phyloP scores from a whole-genome alignment of 805 yeast species.

The Millerago galiae region DNA sequence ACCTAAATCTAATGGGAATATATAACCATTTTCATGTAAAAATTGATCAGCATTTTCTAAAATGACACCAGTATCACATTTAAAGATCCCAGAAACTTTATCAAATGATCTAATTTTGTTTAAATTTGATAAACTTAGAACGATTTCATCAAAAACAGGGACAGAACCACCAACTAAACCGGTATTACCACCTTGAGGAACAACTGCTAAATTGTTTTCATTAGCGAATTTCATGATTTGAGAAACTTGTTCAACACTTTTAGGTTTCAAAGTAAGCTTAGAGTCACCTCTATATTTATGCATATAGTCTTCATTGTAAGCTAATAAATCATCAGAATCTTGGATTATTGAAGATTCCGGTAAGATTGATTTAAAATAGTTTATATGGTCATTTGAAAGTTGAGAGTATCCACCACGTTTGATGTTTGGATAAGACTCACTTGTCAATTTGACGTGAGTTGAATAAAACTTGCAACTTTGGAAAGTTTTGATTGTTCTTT shows the following conservation, averaged over 20 bases:
- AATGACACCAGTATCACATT: conserved; percentile 87
- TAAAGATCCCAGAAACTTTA: conserved; percentile 72
- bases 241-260: conserved; percentile 70
- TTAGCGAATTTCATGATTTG: conserved; percentile 75
- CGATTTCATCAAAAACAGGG: conserved; percentile 87
- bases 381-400: conserved; percentile 51
- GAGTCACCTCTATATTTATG: conserved; percentile 88
- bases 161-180: conserved; percentile 93
- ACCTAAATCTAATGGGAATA: conserved; percentile 90
- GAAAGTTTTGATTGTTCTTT: neutral
- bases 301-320: conserved; percentile 91
- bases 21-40: conserved; percentile 75
- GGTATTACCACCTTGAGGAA: conserved; percentile 97
- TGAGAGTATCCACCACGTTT: conserved; percentile 47
- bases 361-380: conserved; percentile 53
- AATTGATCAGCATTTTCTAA: conserved; percentile 78
- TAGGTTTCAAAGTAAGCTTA: conserved; percentile 73
- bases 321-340: conserved; percentile 56
- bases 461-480: conserved; percentile 8
- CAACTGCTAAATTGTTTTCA: conserved; percentile 70
- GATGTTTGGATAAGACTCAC: conserved; percentile 61
- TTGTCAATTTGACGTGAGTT: conserved; percentile 43
- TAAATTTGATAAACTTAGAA: conserved; percentile 61
- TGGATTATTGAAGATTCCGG: conserved; percentile 42
- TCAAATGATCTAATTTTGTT: conserved; percentile 82